Evolutionary conservation across 225 moss, liverwort and hornwort species (phyloP), one percentile per base, ranked within the genome.

Genomic region (Anthoceros angustus): DNA sequence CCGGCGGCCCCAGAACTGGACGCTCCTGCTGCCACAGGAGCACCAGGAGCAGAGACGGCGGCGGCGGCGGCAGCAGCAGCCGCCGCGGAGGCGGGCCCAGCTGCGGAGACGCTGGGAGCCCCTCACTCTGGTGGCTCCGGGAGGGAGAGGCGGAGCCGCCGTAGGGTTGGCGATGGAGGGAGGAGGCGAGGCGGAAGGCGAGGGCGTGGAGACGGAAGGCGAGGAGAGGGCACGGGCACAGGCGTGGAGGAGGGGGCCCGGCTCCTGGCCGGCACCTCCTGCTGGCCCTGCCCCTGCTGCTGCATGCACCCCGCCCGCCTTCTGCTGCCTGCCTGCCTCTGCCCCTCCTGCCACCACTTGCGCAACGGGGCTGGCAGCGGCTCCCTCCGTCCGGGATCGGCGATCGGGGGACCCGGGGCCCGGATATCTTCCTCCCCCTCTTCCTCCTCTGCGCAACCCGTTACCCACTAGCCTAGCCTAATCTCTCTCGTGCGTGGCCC

Each of bases 261-360:
- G 55, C 55, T 15, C 55, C 55, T 23, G 55, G 55, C 55, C 55
- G 55, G 55, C 55, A 55, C 55, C 55, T 55, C 55, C 55, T 55
- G 55, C 55, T 55, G 55, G 55, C 55, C 23, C 23, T 55, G 55
- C 16, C 55, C 55, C 55, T 55, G 32, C 32, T 32, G 32, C 32
- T 32, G 55, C 55, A 55, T 55, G 55, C 55, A 55, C 55, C n/a
- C 55, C n/a, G 55, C n/a, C 55, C 55, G n/a, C 55, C 23, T 18
- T 1, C 46, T 48, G 46, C n/a, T 55, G 18, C 55, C 46, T 55
- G n/a, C 55, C 55, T 55, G 55, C 55, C 55, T 20, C 55, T 55
- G 55, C 55, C 46, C 23, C n/a, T 32, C 55, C 55, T 55, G 55
- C 55, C 55, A 55, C 55, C 55, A 55, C 55, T 18, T 18, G 55